Base-by-base conservation (phyloP, 2,329 filamentous ascomycete species). In the Apiospora pterosperma region DNA sequence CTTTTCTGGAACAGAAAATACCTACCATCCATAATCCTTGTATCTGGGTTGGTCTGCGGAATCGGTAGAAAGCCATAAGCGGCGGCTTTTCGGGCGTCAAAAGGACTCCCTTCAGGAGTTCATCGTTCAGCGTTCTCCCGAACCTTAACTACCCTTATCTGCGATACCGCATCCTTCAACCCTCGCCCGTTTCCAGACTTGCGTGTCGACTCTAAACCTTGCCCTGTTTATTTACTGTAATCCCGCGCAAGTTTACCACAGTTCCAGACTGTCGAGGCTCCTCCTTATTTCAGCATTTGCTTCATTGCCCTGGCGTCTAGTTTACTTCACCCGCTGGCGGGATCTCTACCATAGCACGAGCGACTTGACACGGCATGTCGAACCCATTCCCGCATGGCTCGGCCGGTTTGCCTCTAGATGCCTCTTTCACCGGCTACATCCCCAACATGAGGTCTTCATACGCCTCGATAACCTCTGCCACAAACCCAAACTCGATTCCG, bases 381-480 rank as follows among this genome's bases (percentile, higher is more conserved):
- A 81, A 81, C 68, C 80, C 79, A 14, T 81, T 77, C 64, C 76
- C 77, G 23, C 74, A 77, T 68, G 72, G 70, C 68, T 70, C 75
- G 10, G 68, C 75, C 60, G 74, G 72, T 68, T 76, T 75, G 64
- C 71, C 73, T 62, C 68, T 73, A 65, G 77, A 78, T 63, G 69
- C 74, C 41, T 70, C 73, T 38, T 71, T 76, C 48, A 71, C 73
- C 19, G 69, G 69, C 55, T 76, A 76, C 59, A 65, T 75, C 36
- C 75, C 76, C 36, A 76, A 77, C 58, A 75, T 69, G 21, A 70
- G 77, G 48, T 73, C 75, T 58, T 79, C 80, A n/a, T 80, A 81
- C 70, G 78, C 79, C 4, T 78, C 79, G n/a, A 74, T 78, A 48
- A 77, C 77, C 55, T 77, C 78, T 61, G 76, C 78, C 66, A 69